phyloP scores from a whole-genome alignment of 2,329 filamentous ascomycete species.

The Elsinoe ampelina region DNA sequence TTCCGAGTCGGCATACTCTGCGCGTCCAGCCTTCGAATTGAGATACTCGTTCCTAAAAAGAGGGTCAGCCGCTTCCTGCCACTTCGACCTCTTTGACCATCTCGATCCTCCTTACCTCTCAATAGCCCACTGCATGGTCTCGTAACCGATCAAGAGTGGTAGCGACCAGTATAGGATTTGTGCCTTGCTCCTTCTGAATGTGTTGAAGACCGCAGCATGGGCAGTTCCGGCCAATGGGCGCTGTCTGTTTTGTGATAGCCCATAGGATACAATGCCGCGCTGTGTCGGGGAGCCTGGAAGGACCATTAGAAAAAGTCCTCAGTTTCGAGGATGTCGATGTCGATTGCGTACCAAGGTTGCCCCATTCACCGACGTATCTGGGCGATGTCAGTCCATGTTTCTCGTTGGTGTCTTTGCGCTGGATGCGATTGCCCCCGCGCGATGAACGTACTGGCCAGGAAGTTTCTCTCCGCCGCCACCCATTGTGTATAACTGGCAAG shows the following conservation, averaged over 20 bases:
- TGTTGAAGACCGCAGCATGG: slow-evolving; percentile 89
- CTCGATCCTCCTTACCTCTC: slow-evolving; percentile 57
- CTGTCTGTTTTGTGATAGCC: slow-evolving; percentile 79
- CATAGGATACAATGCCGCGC: slow-evolving; percentile 59
- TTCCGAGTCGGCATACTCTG: slow-evolving; percentile 37
- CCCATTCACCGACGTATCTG: slow-evolving; percentile 69
- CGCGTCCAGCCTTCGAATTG: slow-evolving; percentile 67
- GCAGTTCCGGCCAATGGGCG: slow-evolving; percentile 69
- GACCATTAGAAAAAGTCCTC: slow-evolving; percentile 18
- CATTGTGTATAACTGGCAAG: slow-evolving; percentile 24
- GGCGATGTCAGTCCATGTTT: slow-evolving; percentile 22
- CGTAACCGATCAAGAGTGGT: slow-evolving; percentile 69
- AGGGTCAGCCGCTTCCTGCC: slow-evolving; percentile 11
- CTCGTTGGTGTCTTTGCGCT: background rate
- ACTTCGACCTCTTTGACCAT: background rate
- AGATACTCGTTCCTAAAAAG: slow-evolving; percentile 62
- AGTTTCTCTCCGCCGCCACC: slow-evolving; percentile 34
- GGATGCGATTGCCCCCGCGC: background rate
- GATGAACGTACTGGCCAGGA: slow-evolving; percentile 32
- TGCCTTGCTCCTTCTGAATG: slow-evolving; percentile 71
- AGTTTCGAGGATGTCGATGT: background rate
- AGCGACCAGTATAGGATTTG: slow-evolving; percentile 88
- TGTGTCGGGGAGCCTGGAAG: slow-evolving; percentile 41
- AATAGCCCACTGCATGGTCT: slow-evolving; percentile 79
- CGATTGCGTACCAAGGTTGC: slow-evolving; percentile 55